Conservation (phyloP, 2,329 filamentous ascomycete genomes). For the Ophiostoma quercus region DNA sequence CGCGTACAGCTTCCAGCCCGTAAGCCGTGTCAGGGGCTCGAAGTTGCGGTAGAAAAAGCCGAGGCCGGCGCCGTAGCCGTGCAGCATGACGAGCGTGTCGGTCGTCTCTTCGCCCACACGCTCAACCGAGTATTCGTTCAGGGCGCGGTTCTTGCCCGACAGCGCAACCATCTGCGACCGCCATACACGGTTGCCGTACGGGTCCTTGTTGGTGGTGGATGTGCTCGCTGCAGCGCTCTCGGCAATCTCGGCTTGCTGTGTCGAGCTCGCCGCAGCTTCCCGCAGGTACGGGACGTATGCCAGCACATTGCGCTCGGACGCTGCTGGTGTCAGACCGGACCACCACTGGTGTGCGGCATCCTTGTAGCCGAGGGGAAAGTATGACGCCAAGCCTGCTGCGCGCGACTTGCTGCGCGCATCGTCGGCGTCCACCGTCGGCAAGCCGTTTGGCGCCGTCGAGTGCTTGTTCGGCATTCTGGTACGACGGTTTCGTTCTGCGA, state of each 20-base stretch:
- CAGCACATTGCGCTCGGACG: constrained; percentile 83
- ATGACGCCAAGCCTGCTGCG: constrained; percentile 46
- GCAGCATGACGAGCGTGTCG: constrained; percentile 88
- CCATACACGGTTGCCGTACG: constrained; percentile 81
- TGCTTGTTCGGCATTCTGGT: not conserved
- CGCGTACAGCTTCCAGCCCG: constrained; percentile 84
- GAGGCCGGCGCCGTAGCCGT: constrained; percentile 92
- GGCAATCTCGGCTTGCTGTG: constrained; percentile 34
- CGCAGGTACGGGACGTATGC: constrained; percentile 78
- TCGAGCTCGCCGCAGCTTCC: constrained; percentile 54
- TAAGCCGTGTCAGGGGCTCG: constrained; percentile 71
- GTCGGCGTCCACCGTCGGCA: not conserved
- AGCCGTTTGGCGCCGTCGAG: not conserved
- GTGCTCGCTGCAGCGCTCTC: constrained; percentile 31
- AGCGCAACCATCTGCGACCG: constrained; percentile 77
- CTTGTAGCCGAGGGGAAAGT: constrained; percentile 86
- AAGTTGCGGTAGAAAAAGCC: constrained; percentile 99
- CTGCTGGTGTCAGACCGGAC: constrained; percentile 73
- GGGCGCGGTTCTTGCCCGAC: constrained; percentile 74
- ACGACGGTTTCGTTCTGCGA: constrained; percentile 18
- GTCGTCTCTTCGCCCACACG: constrained; percentile 71
- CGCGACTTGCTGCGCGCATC: not conserved
- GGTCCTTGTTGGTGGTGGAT: constrained; percentile 51
- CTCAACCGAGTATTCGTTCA: constrained; percentile 93
- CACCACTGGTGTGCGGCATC: constrained; percentile 94